Percentiles rank a stretch among this genome's conserved stretches.
phyloP scores from a whole-genome alignment of 768 basidiomycete species.

The Suillus subalutaceus region DNA sequence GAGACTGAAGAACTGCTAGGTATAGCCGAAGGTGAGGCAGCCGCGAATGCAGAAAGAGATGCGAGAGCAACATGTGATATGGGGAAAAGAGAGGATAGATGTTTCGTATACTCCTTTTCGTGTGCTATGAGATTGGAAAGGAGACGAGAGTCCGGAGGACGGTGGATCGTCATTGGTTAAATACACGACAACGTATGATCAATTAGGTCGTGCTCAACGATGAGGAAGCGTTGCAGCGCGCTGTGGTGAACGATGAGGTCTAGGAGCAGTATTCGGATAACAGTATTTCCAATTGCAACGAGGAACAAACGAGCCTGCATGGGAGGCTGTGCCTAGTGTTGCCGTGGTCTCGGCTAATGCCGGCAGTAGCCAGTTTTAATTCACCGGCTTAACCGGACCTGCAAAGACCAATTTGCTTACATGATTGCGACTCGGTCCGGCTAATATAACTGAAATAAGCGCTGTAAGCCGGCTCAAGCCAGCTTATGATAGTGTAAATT shows the following conservation, averaged over 20 bases:
- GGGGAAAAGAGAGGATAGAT: constrained; percentile 58
- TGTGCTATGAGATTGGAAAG: constrained; percentile 66
- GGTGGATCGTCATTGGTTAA: constrained; percentile 59
- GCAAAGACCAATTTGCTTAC: no score
- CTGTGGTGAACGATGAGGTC: constrained; percentile 4
- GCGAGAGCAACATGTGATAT: constrained; percentile 62
- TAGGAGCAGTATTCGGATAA: neutral
- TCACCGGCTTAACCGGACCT: no score
- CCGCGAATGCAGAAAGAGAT: constrained; percentile 73
- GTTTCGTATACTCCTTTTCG: constrained; percentile 74
- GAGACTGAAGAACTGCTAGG: constrained; percentile 37
- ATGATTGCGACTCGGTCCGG: no score
- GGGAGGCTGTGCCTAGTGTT: no score
- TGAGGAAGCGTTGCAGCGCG: neutral
- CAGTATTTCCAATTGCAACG: neutral
- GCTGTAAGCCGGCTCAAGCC: no score
- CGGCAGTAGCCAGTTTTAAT: no score
- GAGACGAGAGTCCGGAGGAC: constrained; percentile 72
- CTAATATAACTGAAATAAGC: no score
- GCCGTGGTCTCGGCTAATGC: no score
- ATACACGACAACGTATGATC: neutral
- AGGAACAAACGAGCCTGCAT: neutral
- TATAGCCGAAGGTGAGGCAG: constrained; percentile 60
- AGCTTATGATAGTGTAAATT: no score
- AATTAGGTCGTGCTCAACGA: neutral